Conservation (phyloP, 2,329 filamentous ascomycete species). For the Ceratocystis harringtonii region DNA sequence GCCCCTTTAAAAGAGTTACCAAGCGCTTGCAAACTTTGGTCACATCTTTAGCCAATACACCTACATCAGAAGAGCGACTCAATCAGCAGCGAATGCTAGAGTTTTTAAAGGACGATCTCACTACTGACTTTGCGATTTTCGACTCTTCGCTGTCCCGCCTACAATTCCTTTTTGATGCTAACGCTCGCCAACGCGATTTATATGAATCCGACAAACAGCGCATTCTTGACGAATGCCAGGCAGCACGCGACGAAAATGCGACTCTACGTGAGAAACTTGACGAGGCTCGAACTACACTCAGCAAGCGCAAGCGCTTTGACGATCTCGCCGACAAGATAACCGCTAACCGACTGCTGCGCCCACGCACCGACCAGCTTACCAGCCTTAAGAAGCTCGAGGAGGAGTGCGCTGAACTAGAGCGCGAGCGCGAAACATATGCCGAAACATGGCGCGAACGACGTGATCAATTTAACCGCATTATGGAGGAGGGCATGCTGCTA, state of each 20-base stretch:
- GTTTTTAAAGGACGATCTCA: slow-evolving; percentile 68
- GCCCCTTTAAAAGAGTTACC: slow-evolving; percentile 77
- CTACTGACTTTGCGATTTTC: slow-evolving; percentile 77
- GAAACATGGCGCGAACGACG: slow-evolving; percentile 71
- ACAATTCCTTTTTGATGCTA: slow-evolving; percentile 72
- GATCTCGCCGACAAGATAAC: slow-evolving; percentile 78
- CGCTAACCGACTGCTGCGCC: slow-evolving; percentile 60
- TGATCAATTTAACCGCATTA: slow-evolving; percentile 75
- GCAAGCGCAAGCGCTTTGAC: slow-evolving; percentile 73
- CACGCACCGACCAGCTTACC: slow-evolving; percentile 67
- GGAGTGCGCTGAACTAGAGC: slow-evolving; percentile 76
- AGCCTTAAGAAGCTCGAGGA: slow-evolving; percentile 70
- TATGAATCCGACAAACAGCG: slow-evolving; percentile 68
- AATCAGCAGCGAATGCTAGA: slow-evolving; percentile 34
- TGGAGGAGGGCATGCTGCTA: slow-evolving; percentile 80
- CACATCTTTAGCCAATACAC: slow-evolving; percentile 43
- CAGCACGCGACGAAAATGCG: slow-evolving; percentile 60
- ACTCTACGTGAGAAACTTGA: slow-evolving; percentile 61
- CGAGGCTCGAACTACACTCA: slow-evolving; percentile 57
- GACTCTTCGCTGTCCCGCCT: slow-evolving; percentile 76
- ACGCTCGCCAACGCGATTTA: slow-evolving; percentile 65
- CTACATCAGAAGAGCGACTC: slow-evolving; percentile 36
- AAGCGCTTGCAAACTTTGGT: slow-evolving; percentile 50
- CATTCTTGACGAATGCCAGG: slow-evolving; percentile 64
- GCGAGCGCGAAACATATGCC: slow-evolving; percentile 67